These are phyloP conservation scores for Gracilariopsis chorda DNA, from an alignment of 23 red algal species.

Conservation along the genomic window DNA sequence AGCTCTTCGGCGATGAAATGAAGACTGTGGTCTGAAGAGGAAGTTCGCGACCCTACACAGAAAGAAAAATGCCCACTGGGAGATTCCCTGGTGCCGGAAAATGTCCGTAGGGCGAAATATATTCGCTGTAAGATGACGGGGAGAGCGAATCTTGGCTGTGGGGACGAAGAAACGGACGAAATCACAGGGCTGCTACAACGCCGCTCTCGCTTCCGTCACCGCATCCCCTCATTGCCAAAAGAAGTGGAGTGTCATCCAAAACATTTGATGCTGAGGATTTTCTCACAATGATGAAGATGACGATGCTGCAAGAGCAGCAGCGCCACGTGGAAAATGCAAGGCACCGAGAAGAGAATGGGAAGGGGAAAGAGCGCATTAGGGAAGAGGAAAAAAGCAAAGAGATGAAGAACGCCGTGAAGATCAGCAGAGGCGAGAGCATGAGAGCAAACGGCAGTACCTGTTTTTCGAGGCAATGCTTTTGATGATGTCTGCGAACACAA, in stretches of 20 bases:
- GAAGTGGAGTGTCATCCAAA: too few species aligned
- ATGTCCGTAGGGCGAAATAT: not conserved
- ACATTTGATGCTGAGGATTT: too few species aligned
- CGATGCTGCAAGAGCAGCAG: not conserved
- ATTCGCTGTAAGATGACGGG: not conserved
- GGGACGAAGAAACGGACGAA: not conserved
- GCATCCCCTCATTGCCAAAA: too few species aligned
- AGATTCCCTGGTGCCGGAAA: not conserved
- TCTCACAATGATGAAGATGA: not conserved
- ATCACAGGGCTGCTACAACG: not conserved
- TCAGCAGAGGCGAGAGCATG: not conserved
- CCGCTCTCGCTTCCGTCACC: too few species aligned
- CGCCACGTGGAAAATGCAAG: too few species aligned
- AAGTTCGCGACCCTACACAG: not conserved
- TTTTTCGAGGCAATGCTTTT: too few species aligned
- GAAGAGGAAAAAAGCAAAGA: not conserved
- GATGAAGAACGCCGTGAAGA: not conserved
- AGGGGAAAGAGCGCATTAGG: too few species aligned
- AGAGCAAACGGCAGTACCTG: too few species aligned
- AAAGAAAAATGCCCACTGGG: not conserved
- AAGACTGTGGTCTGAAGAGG: not conserved
- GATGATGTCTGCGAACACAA: too few species aligned
- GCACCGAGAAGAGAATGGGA: too few species aligned
- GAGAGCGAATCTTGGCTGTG: not conserved
- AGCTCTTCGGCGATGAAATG: not conserved